A percentile compares a stretch with the other conserved stretches of the same genome.
phyloP scores from a whole-genome alignment of 164 flowering plant genomes.

The Magnolia officinalis region DNA sequence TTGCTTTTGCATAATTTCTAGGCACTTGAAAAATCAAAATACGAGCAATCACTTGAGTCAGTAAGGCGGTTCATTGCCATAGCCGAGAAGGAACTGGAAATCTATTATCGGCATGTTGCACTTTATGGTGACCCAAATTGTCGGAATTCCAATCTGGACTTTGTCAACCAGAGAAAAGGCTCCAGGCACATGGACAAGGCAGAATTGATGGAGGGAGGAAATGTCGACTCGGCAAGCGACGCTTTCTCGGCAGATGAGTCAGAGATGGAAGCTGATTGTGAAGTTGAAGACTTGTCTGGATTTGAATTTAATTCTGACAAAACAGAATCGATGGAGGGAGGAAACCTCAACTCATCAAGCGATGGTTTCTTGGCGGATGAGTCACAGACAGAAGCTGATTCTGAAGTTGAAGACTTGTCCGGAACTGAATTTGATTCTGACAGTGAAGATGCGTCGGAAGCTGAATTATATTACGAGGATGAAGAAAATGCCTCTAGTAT shows the following conservation, averaged over 20 bases:
- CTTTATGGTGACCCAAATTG: constrained; percentile 72
- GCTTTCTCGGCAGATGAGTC: constrained; percentile 18
- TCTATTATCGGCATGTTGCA: constrained; percentile 79
- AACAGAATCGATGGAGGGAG: constrained; percentile 1
- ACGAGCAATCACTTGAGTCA: constrained; percentile 88
- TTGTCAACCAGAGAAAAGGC: constrained; percentile 27
- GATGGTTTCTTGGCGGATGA: constrained; percentile 15
- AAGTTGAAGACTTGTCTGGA: constrained; percentile 25
- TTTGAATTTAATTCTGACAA: background rate
- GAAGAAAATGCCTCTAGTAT: background rate
- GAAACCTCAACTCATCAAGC: constrained; percentile 10
- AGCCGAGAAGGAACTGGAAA: constrained; percentile 83
- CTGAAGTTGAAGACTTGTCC: constrained; percentile 22
- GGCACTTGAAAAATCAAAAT: constrained; percentile 90
- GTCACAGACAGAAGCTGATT: constrained; percentile 29
- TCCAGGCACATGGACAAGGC: constrained; percentile 11
- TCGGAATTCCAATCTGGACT: constrained; percentile 38
- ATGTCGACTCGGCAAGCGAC: constrained; percentile 9
- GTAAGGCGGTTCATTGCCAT: constrained; percentile 80
- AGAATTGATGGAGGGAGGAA: constrained; percentile 5
- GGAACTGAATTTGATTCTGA: constrained; percentile 23
- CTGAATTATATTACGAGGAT: background rate
- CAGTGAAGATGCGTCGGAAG: background rate
- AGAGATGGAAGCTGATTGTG: constrained; percentile 17
- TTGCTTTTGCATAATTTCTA: constrained; percentile 17